A percentile compares a stretch with the other conserved stretches of the same genome.
Evolutionary conservation across 257 asterid species (phyloP).

Genomic region (Primulina tabacum): DNA sequence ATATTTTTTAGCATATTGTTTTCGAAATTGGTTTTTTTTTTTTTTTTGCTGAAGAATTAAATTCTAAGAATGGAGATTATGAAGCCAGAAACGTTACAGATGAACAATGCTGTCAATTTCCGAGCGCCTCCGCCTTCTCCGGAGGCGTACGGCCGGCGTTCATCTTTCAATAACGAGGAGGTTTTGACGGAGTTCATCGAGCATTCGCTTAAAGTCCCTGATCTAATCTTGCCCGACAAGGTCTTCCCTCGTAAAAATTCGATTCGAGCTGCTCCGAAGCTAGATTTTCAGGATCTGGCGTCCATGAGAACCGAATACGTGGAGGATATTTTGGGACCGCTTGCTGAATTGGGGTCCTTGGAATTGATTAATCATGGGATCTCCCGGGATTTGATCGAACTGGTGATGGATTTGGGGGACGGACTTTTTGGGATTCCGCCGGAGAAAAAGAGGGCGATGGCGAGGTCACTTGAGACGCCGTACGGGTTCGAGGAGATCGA

Average conservation of each 20-base stretch:
- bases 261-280: slow-evolving; percentile 41
- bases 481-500: slow-evolving; percentile 77
- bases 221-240: slow-evolving; percentile 66
- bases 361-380: slow-evolving; percentile 74
- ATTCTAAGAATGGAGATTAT: slow-evolving; percentile 24
- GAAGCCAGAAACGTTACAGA: slow-evolving; percentile 45
- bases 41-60: too few relatives aligned
- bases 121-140: slow-evolving; percentile 97
- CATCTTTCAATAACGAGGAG: slow-evolving; percentile 58
- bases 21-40: too few relatives aligned
- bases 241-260: slow-evolving; percentile 66
- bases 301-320: slow-evolving; percentile 28
- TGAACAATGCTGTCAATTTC: slow-evolving; percentile 50
- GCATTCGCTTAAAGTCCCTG: slow-evolving; percentile 67
- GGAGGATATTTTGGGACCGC: slow-evolving; percentile 30
- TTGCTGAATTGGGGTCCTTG: slow-evolving; percentile 59
- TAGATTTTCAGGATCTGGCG: slow-evolving; percentile 41
- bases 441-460: slow-evolving; percentile 47
- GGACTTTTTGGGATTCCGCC: slow-evolving; percentile 52
- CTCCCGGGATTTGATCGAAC: slow-evolving; percentile 45
- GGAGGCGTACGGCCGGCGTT: slow-evolving; percentile 62
- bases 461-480: slow-evolving; percentile 49
- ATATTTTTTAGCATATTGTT: too few relatives aligned
- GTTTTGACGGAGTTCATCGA: slow-evolving; percentile 62
- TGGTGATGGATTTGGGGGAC: slow-evolving; percentile 42